Conservation (phyloP, 352 stramenopile species). For the Globisporangium viniferum region DNA sequence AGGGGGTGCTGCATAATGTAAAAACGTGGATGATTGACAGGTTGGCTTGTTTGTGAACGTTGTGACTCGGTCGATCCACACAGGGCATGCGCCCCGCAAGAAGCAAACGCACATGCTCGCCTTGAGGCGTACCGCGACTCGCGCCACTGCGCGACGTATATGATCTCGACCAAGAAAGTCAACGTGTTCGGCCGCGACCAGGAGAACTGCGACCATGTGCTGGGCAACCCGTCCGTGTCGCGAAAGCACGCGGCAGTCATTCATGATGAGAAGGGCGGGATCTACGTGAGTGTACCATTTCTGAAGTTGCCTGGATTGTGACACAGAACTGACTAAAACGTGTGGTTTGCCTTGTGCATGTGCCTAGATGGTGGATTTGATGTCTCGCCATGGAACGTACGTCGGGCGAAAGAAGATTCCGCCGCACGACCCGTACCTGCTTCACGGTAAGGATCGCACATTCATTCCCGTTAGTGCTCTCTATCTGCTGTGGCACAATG, state of each 20-base stretch:
- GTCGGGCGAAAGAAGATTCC: constrained; percentile 82
- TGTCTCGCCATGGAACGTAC: constrained; percentile 87
- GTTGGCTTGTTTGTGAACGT: not conserved
- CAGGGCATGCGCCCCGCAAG: constrained; percentile 66
- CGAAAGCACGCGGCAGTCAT: constrained; percentile 86
- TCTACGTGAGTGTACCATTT: constrained; percentile 57
- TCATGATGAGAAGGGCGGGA: constrained; percentile 73
- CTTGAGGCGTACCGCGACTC: constrained; percentile 75
- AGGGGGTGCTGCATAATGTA: not conserved
- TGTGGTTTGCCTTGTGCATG: constrained; percentile 5
- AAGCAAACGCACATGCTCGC: constrained; percentile 62
- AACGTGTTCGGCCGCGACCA: constrained; percentile 86
- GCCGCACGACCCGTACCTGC: constrained; percentile 76
- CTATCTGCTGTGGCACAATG: not conserved
- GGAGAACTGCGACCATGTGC: constrained; percentile 80
- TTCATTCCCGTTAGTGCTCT: not conserved
- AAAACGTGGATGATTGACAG: not conserved
- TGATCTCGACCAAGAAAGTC: constrained; percentile 79
- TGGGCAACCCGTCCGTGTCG: constrained; percentile 85
- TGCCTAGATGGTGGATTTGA: constrained; percentile 80
- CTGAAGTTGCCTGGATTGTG: not conserved
- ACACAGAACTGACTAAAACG: not conserved
- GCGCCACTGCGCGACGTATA: constrained; percentile 81
- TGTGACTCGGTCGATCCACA: not conserved
- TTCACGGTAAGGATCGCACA: constrained; percentile 49